Evolutionary conservation across 2,329 filamentous ascomycete genomes (phyloP).

Genomic region (Leptographium radiaticola): DNA sequence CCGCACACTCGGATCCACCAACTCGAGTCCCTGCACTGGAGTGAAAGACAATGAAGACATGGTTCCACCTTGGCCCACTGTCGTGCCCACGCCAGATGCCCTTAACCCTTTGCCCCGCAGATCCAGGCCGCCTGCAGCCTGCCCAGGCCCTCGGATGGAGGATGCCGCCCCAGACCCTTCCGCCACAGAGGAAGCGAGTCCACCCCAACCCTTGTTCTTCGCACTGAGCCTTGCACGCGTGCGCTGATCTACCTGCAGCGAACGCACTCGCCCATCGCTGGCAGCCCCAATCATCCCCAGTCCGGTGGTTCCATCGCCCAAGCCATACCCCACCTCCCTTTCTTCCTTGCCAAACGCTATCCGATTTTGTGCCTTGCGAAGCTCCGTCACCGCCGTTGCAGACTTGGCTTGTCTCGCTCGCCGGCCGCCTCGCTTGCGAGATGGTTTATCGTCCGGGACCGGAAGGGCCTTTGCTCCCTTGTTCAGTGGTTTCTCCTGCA

Average conservation of each 20-base stretch:
- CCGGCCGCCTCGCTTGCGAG: constrained; percentile 80
- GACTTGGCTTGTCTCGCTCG: constrained; percentile 91
- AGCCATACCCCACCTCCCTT: constrained; percentile 80
- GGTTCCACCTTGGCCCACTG: constrained; percentile 56
- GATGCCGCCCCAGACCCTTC: constrained; percentile 59
- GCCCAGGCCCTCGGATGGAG: constrained; percentile 67
- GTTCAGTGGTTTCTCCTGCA: constrained; percentile 83
- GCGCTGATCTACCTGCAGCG: constrained; percentile 79
- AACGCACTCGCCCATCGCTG: constrained; percentile 80
- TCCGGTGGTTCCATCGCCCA: constrained; percentile 71
- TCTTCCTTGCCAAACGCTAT: constrained; percentile 96
- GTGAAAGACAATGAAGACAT: constrained; percentile 86
- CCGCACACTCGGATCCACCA: constrained; percentile 85
- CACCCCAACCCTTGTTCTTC: constrained; percentile 93
- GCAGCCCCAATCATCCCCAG: constrained; percentile 90
- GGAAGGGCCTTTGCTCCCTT: constrained; percentile 78
- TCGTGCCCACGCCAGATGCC: constrained; percentile 67
- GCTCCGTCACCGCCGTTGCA: constrained; percentile 89
- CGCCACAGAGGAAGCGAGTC: constrained; percentile 39
- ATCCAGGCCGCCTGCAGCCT: constrained; percentile 48
- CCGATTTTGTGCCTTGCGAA: constrained; percentile 90
- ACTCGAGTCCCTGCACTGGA: constrained; percentile 83
- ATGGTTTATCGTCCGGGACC: constrained; percentile 88
- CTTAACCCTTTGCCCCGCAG: constrained; percentile 70
- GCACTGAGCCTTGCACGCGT: constrained; percentile 87